A percentile compares a stretch with the other conserved stretches of the same genome.
phyloP scores from a whole-genome alignment of 1,139 yeast genomes.

The Suhomyces chickasaworum region DNA sequence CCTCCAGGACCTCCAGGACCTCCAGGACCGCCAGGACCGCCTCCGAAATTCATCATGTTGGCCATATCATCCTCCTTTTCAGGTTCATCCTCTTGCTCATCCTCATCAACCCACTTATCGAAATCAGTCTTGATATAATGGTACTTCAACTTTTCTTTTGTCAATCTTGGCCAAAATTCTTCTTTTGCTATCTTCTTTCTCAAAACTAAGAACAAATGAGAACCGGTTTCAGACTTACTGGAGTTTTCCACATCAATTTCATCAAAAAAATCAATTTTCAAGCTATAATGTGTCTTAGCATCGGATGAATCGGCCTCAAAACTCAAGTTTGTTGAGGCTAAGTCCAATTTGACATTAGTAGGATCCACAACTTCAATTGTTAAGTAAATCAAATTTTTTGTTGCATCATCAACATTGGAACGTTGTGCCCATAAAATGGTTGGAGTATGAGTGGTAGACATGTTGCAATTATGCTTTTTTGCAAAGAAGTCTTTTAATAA shows the following conservation, averaged over 20 bases:
- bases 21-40: slow-evolving; percentile 35
- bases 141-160: slow-evolving; percentile 43
- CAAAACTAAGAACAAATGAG: slow-evolving; percentile 67
- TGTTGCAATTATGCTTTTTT: slow-evolving; percentile 1
- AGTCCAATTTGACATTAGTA: slow-evolving; percentile 58
- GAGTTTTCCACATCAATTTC: slow-evolving; percentile 72
- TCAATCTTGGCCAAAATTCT: slow-evolving; percentile 49
- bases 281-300: slow-evolving; percentile 49
- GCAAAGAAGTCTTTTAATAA: background rate
- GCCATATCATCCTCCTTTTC: slow-evolving; percentile 48
- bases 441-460: slow-evolving; percentile 23
- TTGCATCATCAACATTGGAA: slow-evolving; percentile 67
- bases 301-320: slow-evolving; percentile 60
- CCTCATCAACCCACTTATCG: slow-evolving; percentile 73
- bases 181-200: slow-evolving; percentile 66
- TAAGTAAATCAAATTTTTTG: slow-evolving; percentile 73
- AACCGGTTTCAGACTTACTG: slow-evolving; percentile 62
- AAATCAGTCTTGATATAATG: slow-evolving; percentile 94
- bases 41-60: slow-evolving; percentile 27
- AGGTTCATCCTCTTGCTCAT: slow-evolving; percentile 35
- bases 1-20: slow-evolving; percentile 42
- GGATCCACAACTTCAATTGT: slow-evolving; percentile 79
- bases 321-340: slow-evolving; percentile 59
- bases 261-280: slow-evolving; percentile 69
- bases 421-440: slow-evolving; percentile 94